Percentiles rank a stretch among this genome's conserved stretches.
Evolutionary conservation across 1,139 yeast species (phyloP).

Genomic region (Suhomyces kunorum): DNA sequence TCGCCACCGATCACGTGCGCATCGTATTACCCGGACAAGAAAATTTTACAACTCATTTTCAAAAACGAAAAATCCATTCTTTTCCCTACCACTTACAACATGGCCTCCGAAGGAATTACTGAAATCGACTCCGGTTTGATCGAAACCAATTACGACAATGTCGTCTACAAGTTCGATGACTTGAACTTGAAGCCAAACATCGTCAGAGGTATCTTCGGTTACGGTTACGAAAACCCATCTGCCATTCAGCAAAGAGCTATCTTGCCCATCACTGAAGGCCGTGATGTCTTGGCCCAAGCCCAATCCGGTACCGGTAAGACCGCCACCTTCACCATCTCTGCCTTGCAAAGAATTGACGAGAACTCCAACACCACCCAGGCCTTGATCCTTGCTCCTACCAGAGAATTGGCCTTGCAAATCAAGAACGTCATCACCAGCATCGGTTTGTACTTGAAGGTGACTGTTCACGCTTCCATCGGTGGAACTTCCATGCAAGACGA

Average conservation of each 20-base stretch:
- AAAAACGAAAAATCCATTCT: conserved; percentile 7
- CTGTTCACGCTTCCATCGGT: conserved; percentile 98
- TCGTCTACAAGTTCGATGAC: conserved; percentile 86
- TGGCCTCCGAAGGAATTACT: conserved; percentile 63
- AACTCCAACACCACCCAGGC: conserved; percentile 83
- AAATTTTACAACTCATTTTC: conserved; percentile 13
- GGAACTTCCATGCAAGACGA: conserved; percentile 94
- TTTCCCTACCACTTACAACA: conserved; percentile 15
- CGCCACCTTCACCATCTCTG: conserved; percentile 97
- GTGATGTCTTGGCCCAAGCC: conserved; percentile 98
- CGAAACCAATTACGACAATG: conserved; percentile 97
- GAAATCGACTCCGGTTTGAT: conserved; percentile 84
- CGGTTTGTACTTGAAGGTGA: conserved; percentile 90
- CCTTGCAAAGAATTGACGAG: conserved; percentile 89
- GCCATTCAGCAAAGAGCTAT: conserved; percentile 99
- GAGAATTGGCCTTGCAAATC: conserved; percentile 97
- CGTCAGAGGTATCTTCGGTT: conserved; percentile 90
- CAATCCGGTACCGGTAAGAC: conserved; percentile 99
- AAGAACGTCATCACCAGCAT: conserved; percentile 93
- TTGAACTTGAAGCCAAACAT: conserved; percentile 76
- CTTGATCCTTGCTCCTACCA: conserved; percentile 95
- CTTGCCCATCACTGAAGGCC: conserved; percentile 92
- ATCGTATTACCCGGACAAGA: conserved; percentile 20
- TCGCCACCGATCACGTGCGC: conserved; percentile 9
- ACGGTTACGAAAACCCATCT: conserved; percentile 97